These are phyloP conservation scores for Alternaria sp. DNA, from an alignment of 2,329 filamentous ascomycete genomes.

Conservation along the genomic window DNA sequence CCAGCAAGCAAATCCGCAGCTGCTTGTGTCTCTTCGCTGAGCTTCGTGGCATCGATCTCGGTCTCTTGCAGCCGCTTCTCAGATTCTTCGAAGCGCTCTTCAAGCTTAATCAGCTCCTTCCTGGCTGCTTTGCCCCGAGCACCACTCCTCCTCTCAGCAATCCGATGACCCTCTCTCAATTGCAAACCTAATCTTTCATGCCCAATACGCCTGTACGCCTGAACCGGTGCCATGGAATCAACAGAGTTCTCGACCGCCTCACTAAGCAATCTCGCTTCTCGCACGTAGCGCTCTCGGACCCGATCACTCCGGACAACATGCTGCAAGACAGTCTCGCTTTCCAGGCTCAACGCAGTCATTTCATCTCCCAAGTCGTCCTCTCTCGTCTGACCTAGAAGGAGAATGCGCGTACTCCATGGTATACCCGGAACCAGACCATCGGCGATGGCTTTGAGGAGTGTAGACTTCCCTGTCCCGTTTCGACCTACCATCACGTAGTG, in stretches of 20 bases:
- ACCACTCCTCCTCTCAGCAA: conserved; percentile 76
- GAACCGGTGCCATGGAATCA: conserved; percentile 65
- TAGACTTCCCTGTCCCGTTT: conserved; percentile 85
- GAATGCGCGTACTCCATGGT: conserved; percentile 44
- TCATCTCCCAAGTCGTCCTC: conserved; percentile 38
- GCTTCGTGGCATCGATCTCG: conserved; percentile 61
- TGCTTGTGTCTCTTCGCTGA: conserved; percentile 71
- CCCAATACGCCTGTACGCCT: conserved; percentile 66
- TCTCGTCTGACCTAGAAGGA: conserved; percentile 46
- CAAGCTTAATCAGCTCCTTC: conserved; percentile 74
- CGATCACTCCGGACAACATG: conserved; percentile 66
- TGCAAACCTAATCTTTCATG: conserved; percentile 68
- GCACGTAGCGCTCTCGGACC: conserved; percentile 61
- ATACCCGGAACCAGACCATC: conserved; percentile 78
- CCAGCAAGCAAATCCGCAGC: conserved; percentile 73
- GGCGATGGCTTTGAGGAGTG: conserved; percentile 75
- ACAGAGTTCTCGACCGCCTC: conserved; percentile 63
- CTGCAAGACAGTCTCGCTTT: conserved; percentile 63
- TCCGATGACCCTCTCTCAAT: conserved; percentile 73
- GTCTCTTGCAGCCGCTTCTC: conserved; percentile 58
- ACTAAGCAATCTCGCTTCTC: conserved; percentile 68
- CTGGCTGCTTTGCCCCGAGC: conserved; percentile 75
- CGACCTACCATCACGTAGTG: conserved; percentile 80
- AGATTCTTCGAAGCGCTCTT: conserved; percentile 69
- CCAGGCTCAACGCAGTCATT: conserved; percentile 32